These are phyloP conservation scores for Cenococcum geophilum DNA, from an alignment of 495 filamentous ascomycete genomes.

Conservation along the genomic window DNA sequence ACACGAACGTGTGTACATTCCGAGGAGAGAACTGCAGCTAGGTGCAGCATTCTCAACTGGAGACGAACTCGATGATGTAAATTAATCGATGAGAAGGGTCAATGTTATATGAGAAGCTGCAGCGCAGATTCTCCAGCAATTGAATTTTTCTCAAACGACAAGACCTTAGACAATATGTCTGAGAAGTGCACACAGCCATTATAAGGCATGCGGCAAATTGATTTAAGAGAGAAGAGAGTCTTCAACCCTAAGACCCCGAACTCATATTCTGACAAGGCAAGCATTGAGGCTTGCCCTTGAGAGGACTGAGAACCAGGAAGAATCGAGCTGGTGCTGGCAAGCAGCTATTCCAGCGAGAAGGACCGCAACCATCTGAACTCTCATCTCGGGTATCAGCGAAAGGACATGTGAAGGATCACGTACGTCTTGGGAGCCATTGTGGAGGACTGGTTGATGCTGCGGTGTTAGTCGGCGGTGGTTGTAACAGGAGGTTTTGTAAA, in stretches of 20 bases:
- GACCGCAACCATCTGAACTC: slow-evolving; percentile 56
- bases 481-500: neutral
- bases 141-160: slow-evolving; percentile 64
- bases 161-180: slow-evolving; percentile 63
- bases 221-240: slow-evolving; percentile 74
- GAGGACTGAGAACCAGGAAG: slow-evolving; percentile 54
- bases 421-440: slow-evolving; percentile 3
- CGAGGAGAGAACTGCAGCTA: slow-evolving; percentile 83
- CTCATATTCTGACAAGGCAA: slow-evolving; percentile 17
- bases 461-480: neutral
- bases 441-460: neutral
- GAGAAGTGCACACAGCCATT: slow-evolving; percentile 37
- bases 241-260: slow-evolving; percentile 77
- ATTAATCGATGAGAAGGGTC: slow-evolving; percentile 68
- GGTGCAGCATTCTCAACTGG: slow-evolving; percentile 86
- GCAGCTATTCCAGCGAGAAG: slow-evolving; percentile 64
- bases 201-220: slow-evolving; percentile 56
- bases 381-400: slow-evolving; percentile 10
- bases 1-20: slow-evolving; percentile 36
- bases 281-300: slow-evolving; percentile 27
- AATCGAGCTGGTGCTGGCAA: slow-evolving; percentile 66
- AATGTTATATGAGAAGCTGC: slow-evolving; percentile 13
- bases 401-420: neutral
- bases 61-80: slow-evolving; percentile 63
- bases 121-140: slow-evolving; percentile 20